A percentile compares a stretch with the other conserved stretches of the same genome.
phyloP scores from a whole-genome alignment of 176 grass and related monocot genomes.

The Rhynchospora tenuis region DNA sequence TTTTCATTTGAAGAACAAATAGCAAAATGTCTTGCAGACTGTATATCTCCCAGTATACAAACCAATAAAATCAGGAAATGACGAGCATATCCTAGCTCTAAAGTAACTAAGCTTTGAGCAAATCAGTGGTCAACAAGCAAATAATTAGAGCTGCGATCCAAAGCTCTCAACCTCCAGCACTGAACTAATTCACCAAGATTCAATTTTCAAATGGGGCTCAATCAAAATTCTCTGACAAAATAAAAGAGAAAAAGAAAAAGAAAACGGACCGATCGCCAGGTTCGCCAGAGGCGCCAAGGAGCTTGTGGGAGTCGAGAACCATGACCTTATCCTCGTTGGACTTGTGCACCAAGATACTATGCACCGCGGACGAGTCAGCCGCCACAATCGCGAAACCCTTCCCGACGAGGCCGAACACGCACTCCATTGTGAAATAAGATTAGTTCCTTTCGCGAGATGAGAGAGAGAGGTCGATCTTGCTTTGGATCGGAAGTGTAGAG shows the following conservation, averaged over 20 bases:
- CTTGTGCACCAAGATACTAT: slow-evolving; percentile 70
- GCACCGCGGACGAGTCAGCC: slow-evolving; percentile 82
- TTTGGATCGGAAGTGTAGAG: slow-evolving; percentile 3
- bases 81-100: neutral
- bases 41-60: too few relatives aligned
- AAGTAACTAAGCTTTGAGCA: neutral
- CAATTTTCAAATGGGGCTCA: neutral
- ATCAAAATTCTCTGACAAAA: neutral
- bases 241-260: neutral
- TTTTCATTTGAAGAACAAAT: too few relatives aligned
- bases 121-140: neutral
- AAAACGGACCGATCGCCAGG: slow-evolving; percentile 68
- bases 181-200: slow-evolving; percentile 5
- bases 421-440: slow-evolving; percentile 53
- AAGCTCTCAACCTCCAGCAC: neutral
- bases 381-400: slow-evolving; percentile 79
- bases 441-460: neutral
- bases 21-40: too few relatives aligned
- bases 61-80: neutral
- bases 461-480: neutral
- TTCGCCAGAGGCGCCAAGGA: slow-evolving; percentile 96
- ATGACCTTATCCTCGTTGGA: slow-evolving; percentile 97
- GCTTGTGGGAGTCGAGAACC: slow-evolving; percentile 94
- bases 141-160: neutral
- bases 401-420: slow-evolving; percentile 73